phyloP scores from a whole-genome alignment of 495 filamentous ascomycete genomes.

The Penicillium turbatum region DNA sequence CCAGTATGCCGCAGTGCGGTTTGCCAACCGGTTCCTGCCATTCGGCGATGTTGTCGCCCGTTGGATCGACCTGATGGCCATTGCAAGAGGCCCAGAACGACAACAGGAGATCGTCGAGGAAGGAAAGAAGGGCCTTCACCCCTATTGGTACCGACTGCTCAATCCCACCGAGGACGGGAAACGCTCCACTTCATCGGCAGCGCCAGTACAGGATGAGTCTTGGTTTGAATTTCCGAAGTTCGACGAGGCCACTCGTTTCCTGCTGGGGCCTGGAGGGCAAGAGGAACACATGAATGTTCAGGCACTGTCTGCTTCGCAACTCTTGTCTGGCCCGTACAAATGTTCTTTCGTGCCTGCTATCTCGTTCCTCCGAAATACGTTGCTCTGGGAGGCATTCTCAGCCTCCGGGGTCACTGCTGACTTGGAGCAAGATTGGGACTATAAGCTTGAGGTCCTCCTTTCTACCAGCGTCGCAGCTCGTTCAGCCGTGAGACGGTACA shows the following conservation, averaged over 20 bases:
- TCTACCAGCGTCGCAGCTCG: conserved; percentile 60
- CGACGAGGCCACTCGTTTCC: conserved; percentile 30
- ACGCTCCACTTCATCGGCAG: conserved; percentile 11
- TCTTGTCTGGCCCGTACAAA: conserved; percentile 32
- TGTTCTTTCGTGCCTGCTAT: conserved; percentile 56
- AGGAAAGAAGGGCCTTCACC: conserved; percentile 80
- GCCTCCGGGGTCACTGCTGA: conserved; percentile 46
- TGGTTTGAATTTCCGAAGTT: conserved; percentile 47
- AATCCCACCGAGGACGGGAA: conserved; percentile 46
- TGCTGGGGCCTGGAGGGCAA: conserved; percentile 26
- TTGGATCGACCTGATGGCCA: conserved; percentile 82
- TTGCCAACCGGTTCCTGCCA: conserved; percentile 83
- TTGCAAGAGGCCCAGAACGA: conserved; percentile 57
- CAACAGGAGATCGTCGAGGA: conserved; percentile 84
- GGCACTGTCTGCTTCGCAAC: conserved; percentile 19
- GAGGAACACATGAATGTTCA: conserved; percentile 18
- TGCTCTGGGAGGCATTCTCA: conserved; percentile 66
- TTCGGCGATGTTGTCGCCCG: conserved; percentile 73
- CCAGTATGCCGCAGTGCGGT: conserved; percentile 78
- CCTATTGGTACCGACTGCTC: conserved; percentile 69
- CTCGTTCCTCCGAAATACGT: conserved; percentile 65
- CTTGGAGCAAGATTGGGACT: conserved; percentile 80
- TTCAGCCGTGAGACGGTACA: conserved; percentile 50
- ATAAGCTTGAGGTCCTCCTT: conserved; percentile 65
- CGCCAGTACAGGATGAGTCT: conserved; percentile 20